Conservation (phyloP, 2,329 filamentous ascomycete species). For the Botrytis elliptica region DNA sequence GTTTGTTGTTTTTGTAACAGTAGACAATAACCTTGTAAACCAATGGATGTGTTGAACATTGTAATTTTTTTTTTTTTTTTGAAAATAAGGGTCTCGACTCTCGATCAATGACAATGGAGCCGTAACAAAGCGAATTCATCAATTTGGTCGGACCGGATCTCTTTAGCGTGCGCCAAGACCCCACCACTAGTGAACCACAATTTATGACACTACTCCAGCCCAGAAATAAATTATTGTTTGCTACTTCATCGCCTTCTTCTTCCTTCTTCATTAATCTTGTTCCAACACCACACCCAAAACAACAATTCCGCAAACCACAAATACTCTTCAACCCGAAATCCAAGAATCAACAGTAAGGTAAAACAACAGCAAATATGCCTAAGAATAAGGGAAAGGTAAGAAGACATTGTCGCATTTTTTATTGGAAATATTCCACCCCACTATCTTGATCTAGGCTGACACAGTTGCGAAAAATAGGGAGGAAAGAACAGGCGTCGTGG, state of each 20-base stretch:
- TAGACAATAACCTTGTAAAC: not conserved
- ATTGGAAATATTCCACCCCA: not conserved
- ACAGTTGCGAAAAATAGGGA: slow-evolving; percentile 57
- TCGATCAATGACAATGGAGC: not conserved
- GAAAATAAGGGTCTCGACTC: not conserved
- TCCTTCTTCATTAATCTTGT: not conserved
- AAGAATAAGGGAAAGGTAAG: slow-evolving; percentile 99
- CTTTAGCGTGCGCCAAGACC: not conserved
- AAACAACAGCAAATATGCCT: slow-evolving; percentile 64
- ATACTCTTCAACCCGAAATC: not conserved
- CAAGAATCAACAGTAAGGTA: slow-evolving; percentile 14
- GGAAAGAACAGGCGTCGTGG: slow-evolving; percentile 98
- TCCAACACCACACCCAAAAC: not conserved
- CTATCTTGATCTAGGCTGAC: slow-evolving; percentile 18
- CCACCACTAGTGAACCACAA: slow-evolving; percentile 1
- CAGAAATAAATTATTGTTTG: slow-evolving; percentile 4
- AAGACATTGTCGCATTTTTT: slow-evolving; percentile 23
- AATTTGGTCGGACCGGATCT: not conserved
- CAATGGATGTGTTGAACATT: not conserved
- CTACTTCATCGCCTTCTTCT: not conserved
- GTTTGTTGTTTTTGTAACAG: not conserved
- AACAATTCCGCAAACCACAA: not conserved
- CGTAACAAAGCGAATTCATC: not conserved
- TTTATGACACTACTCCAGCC: slow-evolving; percentile 8
- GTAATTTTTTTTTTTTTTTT: not conserved